phyloP scores from a whole-genome alignment of 1,139 yeast species.

The Candida sp. region DNA sequence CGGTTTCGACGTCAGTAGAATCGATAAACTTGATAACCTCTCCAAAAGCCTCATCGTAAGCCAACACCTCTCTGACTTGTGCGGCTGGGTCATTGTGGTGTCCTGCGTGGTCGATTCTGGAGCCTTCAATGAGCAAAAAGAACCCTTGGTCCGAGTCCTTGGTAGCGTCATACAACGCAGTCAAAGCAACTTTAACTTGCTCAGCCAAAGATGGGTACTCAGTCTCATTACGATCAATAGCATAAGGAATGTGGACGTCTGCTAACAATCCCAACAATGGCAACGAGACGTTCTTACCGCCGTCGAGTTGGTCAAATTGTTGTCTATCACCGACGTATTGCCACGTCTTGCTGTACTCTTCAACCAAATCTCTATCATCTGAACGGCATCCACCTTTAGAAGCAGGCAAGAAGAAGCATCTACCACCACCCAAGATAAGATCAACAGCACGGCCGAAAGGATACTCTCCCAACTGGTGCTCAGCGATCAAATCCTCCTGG shows the following conservation, averaged over 20 bases:
- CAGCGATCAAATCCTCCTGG: conserved; percentile 85
- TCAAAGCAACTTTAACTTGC: conserved; percentile 71
- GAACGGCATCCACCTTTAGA: conserved; percentile 63
- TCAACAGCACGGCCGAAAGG: conserved; percentile 81
- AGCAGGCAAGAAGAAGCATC: conserved; percentile 69
- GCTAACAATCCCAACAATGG: conserved; percentile 80
- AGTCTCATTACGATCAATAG: conserved; percentile 64
- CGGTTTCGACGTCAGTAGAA: conserved; percentile 67
- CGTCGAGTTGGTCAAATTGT: conserved; percentile 52
- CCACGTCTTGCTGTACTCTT: conserved; percentile 64
- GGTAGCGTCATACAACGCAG: conserved; percentile 66
- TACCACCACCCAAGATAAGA: conserved; percentile 88
- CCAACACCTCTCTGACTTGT: conserved; percentile 47
- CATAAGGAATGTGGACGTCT: conserved; percentile 76
- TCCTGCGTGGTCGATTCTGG: conserved; percentile 92
- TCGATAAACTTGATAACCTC: conserved; percentile 73
- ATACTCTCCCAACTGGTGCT: conserved; percentile 76
- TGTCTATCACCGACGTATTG: conserved; percentile 60
- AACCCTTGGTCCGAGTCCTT: conserved; percentile 79
- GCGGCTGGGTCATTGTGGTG: conserved; percentile 78
- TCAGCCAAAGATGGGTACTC: conserved; percentile 77
- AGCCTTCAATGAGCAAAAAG: conserved; percentile 83
- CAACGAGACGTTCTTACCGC: conserved; percentile 63
- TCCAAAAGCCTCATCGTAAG: conserved; percentile 74
- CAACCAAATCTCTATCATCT: conserved; percentile 69